A percentile compares a stretch with the other conserved stretches of the same genome.
phyloP scores from a whole-genome alignment of 768 basidiomycete species.

The Hygrocybe punicea region DNA sequence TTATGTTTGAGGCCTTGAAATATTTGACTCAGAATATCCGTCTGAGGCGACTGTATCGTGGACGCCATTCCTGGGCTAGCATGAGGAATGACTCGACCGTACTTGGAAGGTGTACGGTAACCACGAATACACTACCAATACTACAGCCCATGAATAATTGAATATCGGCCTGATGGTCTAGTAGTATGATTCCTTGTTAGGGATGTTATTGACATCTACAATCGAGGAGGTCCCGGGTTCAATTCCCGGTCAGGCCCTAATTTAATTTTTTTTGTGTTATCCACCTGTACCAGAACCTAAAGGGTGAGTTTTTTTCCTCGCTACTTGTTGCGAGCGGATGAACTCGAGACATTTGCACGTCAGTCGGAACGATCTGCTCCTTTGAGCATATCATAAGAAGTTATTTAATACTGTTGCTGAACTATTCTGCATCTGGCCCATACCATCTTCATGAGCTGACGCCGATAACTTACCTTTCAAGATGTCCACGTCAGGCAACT shows the following conservation, averaged over 20 bases:
- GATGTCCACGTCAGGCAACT: neutral
- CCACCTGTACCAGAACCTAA: too few relatives aligned
- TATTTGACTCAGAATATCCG: slow-evolving; percentile 61
- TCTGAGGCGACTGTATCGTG: slow-evolving; percentile 51
- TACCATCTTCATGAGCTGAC: too few relatives aligned
- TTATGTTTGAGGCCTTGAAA: slow-evolving; percentile 65
- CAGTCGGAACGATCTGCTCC: neutral
- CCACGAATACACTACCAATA: neutral
- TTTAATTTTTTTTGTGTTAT: slow-evolving; percentile 16
- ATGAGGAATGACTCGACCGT: too few relatives aligned
- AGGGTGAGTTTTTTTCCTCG: neutral
- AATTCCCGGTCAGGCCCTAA: slow-evolving; percentile 56
- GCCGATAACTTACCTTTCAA: neutral
- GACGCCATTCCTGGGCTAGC: slow-evolving; percentile 58
- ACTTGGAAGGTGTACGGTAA: too few relatives aligned
- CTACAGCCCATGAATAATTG: neutral
- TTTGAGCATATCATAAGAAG: neutral
- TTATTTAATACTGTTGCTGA: neutral
- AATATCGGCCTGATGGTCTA: slow-evolving; percentile 53
- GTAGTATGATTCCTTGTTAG: slow-evolving; percentile 67
- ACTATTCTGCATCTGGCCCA: too few relatives aligned
- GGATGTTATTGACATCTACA: slow-evolving; percentile 21
- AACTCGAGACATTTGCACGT: slow-evolving; percentile 4
- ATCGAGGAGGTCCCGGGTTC: slow-evolving; percentile 86
- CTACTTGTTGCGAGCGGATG: neutral